Evolutionary conservation across 2,329 filamentous ascomycete species (phyloP).

Genomic region (Penicillium sp.): DNA sequence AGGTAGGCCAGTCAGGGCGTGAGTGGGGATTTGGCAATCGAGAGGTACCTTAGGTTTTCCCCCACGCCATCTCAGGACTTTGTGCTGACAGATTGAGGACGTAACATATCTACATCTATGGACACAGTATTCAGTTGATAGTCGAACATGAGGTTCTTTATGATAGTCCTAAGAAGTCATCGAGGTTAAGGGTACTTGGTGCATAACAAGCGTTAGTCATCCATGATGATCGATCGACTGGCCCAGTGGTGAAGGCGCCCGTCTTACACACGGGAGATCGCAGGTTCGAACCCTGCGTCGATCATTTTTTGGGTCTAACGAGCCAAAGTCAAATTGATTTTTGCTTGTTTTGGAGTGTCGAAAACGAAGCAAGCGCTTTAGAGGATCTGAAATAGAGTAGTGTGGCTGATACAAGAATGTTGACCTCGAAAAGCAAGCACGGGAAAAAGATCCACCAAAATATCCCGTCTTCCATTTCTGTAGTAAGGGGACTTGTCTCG

Average conservation of each 20-base stretch:
- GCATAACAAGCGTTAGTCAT: neutral
- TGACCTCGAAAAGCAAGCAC: neutral
- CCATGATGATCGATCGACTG: slow-evolving; percentile 23
- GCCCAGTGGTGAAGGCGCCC: slow-evolving; percentile 27
- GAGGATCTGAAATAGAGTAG: neutral
- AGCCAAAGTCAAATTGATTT: neutral
- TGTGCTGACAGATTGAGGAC: too few species aligned
- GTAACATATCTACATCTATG: too few species aligned
- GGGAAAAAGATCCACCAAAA: neutral
- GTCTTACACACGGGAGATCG: slow-evolving; percentile 28
- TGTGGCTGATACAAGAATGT: neutral
- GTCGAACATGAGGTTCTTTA: too few species aligned
- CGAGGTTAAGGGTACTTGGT: neutral
- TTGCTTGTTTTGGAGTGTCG: neutral
- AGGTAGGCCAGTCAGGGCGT: too few species aligned
- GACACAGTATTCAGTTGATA: too few species aligned
- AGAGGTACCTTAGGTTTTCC: too few species aligned
- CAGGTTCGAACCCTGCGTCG: slow-evolving; percentile 29
- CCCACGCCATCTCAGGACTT: too few species aligned
- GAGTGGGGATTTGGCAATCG: too few species aligned
- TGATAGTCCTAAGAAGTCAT: neutral
- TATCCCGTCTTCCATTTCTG: neutral
- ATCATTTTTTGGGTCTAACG: slow-evolving; percentile 11
- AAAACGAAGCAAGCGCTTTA: neutral
- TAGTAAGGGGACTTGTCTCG: neutral